Evolutionary conservation across 2,329 filamentous ascomycete species (phyloP), one percentile per base, ranked within the genome.

Genomic region (Teratosphaeria pseudoeucalypti): DNA sequence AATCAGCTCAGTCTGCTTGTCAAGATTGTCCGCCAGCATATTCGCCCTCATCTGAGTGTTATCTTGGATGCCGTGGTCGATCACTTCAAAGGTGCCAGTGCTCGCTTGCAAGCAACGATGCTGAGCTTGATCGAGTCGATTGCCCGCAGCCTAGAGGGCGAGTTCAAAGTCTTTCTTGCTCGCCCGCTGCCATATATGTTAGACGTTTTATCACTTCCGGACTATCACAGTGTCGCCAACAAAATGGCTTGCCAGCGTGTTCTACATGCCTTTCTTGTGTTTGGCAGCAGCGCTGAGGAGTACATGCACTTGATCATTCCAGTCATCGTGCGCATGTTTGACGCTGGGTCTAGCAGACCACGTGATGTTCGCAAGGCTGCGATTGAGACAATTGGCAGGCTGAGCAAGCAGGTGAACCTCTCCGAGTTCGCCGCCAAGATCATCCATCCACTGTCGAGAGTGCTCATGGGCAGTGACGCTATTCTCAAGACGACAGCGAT

Each of bases 241-340:
- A 63, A 64, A 43, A 62, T 67, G 47, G 70, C 69, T 9, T 68
- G 67, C 54, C 66, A 67, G 37, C 87, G 88, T 66, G 92, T 99
- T 3, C 79, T 99, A 27, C 94, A 97, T 71, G 92, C 92, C 0
- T 96, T 99, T 73, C 78, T 99, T 32, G 89, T 99, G 0, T 99
- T 99, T 71, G 95, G 95, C 1, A 87, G 92, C 0, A 97, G 92
- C 69, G 89, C 89, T 11, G 94, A 99, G 72, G 94, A 99, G 72
- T 99, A 99, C 73, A 99, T 99, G 94, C 94, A 99, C 72, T 81
- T 99, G 57, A 97, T 99, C 65, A 90, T 99, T 57, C 94, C 94
- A 0, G 90, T 95, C 39, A 91, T 99, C 68, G 92, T 99, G 9
- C 86, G 88, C 53, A 88, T 96, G 55, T 97, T 99, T 69, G 92